Base-by-base conservation (phyloP, 805 yeast genomes). In the Candida sanyiensis region DNA sequence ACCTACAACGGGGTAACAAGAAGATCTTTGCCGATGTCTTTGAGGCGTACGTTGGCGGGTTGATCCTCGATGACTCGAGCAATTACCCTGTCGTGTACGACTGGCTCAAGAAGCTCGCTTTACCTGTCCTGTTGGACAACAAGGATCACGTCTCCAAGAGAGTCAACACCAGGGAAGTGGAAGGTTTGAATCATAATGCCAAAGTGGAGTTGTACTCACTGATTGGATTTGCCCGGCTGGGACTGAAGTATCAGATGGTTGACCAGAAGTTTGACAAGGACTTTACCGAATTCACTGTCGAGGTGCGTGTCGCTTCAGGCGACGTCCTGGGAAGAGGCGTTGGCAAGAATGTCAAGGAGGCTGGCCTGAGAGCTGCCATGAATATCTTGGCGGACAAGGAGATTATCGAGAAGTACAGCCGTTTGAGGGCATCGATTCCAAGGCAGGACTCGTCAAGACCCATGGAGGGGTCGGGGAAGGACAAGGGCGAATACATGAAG, bases 41-140 rank as follows among this genome's bases (percentile, higher is more conserved):
- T 56, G 98, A 93, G 61, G 96, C 97, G 0, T 90, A 90, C 49
- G 70, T 93, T 33, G 97, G 96, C 6, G 98, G 94, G 0, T 59
- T 90, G 23, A 71, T 72, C 7, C 66, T 75, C 17, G 94, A 84
- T 46, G 64, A 72, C 31, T 60, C 65, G 17, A 54, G 59, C 13
- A 73, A 77, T 43, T 62, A 72, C 35, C 56, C 63, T 2, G 67
- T 59, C 17, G 70, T 83, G 6, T 70, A 70, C 46, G 58, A 64
- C 10, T 83, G 90, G 90, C 54, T 83, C 20, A 50, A 57, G 6
- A 57, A 63, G 33, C 57, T 82, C 28, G 72, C 80, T 24, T 61
- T 59, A n/a, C 76, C 78, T 3, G 62, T 70, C 25, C 56, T 67
- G 37, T 49, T 31, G 42, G 52, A 40, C 39, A 50, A 22, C 3